Conservation (phyloP, 2,329 filamentous ascomycete genomes). For the Cladorrhinum sp. region DNA sequence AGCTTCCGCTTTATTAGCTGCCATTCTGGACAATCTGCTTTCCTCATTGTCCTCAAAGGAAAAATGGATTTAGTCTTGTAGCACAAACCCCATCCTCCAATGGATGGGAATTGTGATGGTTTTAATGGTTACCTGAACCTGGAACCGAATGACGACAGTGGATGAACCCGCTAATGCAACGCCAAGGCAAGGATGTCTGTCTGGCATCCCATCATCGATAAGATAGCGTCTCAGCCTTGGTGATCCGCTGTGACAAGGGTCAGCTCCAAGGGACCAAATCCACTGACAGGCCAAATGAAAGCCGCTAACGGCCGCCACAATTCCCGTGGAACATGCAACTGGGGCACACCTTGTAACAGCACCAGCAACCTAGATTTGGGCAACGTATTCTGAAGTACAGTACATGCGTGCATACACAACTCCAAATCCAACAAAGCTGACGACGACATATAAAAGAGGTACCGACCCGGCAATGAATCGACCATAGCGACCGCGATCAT, state of each 20-base stretch:
- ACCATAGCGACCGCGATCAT: constrained; percentile 12
- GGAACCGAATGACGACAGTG: constrained; percentile 20
- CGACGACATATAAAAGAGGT: neutral
- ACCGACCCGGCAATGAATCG: constrained; percentile 27
- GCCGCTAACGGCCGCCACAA: constrained; percentile 1
- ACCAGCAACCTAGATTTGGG: neutral
- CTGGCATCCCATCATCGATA: constrained; percentile 13
- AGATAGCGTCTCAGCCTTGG: constrained; percentile 22
- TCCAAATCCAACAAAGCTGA: neutral
- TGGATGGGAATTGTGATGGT: neutral
- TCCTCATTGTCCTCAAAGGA: constrained; percentile 22
- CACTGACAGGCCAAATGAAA: constrained; percentile 12
- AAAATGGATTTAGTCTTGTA: neutral
- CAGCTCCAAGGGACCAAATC: constrained; percentile 6
- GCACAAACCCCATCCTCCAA: neutral
- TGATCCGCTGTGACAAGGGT: constrained; percentile 13
- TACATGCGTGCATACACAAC: too few species aligned
- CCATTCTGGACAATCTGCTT: constrained; percentile 22
- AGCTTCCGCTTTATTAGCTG: constrained; percentile 1
- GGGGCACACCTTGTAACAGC: constrained; percentile 6
- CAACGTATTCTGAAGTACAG: constrained; percentile 1
- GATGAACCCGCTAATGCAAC: constrained; percentile 4
- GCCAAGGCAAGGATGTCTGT: constrained; percentile 2
- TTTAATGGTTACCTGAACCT: neutral
- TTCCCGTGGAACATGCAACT: neutral